These are phyloP conservation scores for Leccinum longicurvipes DNA, from an alignment of 768 basidiomycete species.

Conservation along the genomic window DNA sequence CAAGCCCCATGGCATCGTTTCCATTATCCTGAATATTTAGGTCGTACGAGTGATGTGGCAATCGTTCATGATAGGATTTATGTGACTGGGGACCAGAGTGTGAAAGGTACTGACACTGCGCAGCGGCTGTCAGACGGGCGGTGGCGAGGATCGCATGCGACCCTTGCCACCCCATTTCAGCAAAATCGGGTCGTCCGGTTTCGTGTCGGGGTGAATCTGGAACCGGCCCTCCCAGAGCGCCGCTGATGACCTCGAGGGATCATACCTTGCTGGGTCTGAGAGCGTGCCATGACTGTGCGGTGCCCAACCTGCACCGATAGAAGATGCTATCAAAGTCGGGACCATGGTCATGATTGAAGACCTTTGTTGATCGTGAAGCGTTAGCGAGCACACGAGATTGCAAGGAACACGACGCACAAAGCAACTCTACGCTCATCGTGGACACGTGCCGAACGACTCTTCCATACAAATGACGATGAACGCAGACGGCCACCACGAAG, in stretches of 20 bases:
- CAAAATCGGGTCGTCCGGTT: constrained; percentile 55
- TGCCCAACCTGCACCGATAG: constrained; percentile 64
- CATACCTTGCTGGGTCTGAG: constrained; percentile 70
- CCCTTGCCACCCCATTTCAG: constrained; percentile 28
- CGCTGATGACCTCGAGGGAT: constrained; percentile 78
- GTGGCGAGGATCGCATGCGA: constrained; percentile 11
- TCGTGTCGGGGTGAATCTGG: constrained; percentile 85
- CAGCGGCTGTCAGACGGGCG: constrained; percentile 15
- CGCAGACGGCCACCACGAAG: constrained; percentile 88
- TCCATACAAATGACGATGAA: constrained; percentile 80
- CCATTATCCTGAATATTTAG: constrained; percentile 13
- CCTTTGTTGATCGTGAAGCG: constrained; percentile 37
- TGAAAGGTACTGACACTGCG: neutral
- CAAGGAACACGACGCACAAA: constrained; percentile 41
- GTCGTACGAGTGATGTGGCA: constrained; percentile 4
- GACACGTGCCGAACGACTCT: constrained; percentile 64
- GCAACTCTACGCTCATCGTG: constrained; percentile 44
- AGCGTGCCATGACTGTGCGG: constrained; percentile 55
- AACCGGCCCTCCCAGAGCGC: constrained; percentile 83
- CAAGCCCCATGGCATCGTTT: constrained; percentile 7
- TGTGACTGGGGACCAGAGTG: neutral
- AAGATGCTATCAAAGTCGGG: constrained; percentile 69
- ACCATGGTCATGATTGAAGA: constrained; percentile 76
- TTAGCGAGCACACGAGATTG: constrained; percentile 10
- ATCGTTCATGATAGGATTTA: constrained; percentile 3